A percentile compares a stretch with the other conserved stretches of the same genome.
Conservation (phyloP, 2,329 filamentous ascomycete species). For the Aspergillus calidoustus region DNA sequence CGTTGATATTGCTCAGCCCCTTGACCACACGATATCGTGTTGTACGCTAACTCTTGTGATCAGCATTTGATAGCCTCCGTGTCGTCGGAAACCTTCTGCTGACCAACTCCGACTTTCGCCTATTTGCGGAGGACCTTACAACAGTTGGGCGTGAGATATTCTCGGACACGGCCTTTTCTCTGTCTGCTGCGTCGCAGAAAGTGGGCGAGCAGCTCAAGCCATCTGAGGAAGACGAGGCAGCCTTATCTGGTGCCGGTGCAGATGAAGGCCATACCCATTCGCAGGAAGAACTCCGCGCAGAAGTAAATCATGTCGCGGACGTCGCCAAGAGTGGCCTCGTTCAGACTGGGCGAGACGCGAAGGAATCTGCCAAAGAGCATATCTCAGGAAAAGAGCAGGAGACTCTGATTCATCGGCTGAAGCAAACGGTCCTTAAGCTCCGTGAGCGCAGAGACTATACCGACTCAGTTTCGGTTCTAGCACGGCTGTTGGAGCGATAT, state of each 20-base stretch:
- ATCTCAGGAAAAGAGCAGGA: conserved; percentile 73
- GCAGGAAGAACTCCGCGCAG: conserved; percentile 64
- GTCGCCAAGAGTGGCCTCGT: conserved; percentile 41
- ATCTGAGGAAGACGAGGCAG: conserved; percentile 62
- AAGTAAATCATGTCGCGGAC: conserved; percentile 58
- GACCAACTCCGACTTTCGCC: conserved; percentile 86
- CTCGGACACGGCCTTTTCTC: conserved; percentile 78
- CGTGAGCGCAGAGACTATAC: conserved; percentile 80
- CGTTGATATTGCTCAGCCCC: background rate
- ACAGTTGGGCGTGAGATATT: conserved; percentile 83
- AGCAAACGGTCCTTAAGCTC: conserved; percentile 74
- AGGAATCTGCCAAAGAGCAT: conserved; percentile 74
- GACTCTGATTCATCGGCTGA: conserved; percentile 74
- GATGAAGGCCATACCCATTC: conserved; percentile 58
- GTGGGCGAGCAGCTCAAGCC: conserved; percentile 76
- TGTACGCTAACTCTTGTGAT: conserved; percentile 13
- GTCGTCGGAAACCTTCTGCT: conserved; percentile 84
- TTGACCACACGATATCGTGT: background rate
- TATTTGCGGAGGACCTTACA: conserved; percentile 80
- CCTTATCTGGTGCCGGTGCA: conserved; percentile 52
- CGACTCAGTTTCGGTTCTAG: conserved; percentile 80
- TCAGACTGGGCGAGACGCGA: conserved; percentile 59
- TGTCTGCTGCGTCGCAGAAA: conserved; percentile 75
- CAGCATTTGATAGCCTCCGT: conserved; percentile 78
- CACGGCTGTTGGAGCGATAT: conserved; percentile 77